Conservation (phyloP, 2,329 filamentous ascomycete species). For the Cercospora sp. region DNA sequence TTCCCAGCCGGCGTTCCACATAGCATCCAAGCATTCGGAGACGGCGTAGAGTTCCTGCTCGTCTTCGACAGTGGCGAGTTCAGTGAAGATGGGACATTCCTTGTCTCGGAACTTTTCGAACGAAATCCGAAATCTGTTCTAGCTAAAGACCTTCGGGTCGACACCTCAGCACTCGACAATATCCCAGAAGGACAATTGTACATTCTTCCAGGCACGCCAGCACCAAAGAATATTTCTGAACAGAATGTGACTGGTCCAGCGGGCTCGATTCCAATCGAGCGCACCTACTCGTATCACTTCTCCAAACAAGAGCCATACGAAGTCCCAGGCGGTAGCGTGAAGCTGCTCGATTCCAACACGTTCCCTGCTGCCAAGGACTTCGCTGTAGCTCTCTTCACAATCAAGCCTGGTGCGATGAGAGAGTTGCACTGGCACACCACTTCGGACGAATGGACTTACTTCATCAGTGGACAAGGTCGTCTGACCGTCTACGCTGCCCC, state of each 20-base stretch:
- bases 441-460: conserved; percentile 63
- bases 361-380: conserved; percentile 60
- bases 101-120: conserved; percentile 47
- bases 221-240: conserved; percentile 41
- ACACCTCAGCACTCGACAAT: conserved; percentile 41
- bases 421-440: conserved; percentile 65
- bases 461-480: conserved; percentile 57
- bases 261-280: conserved; percentile 27
- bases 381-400: conserved; percentile 57
- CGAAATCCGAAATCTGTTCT: conserved; percentile 41
- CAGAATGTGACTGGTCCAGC: conserved; percentile 49
- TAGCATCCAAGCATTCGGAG: conserved; percentile 45
- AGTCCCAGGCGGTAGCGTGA: conserved; percentile 58
- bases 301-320: conserved; percentile 51
- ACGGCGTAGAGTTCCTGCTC: conserved; percentile 60
- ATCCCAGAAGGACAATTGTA: conserved; percentile 44
- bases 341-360: conserved; percentile 58
- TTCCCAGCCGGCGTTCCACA: conserved; percentile 51
- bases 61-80: conserved; percentile 62
- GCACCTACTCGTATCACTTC: conserved; percentile 47
- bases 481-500: conserved; percentile 59
- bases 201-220: conserved; percentile 46
- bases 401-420: conserved; percentile 64
- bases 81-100: conserved; percentile 61
- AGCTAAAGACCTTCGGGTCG: conserved; percentile 47